A percentile compares a stretch with the other conserved stretches of the same genome.
phyloP scores from a whole-genome alignment of 2,329 filamentous ascomycete genomes.

The Stenocarpella maydis region DNA sequence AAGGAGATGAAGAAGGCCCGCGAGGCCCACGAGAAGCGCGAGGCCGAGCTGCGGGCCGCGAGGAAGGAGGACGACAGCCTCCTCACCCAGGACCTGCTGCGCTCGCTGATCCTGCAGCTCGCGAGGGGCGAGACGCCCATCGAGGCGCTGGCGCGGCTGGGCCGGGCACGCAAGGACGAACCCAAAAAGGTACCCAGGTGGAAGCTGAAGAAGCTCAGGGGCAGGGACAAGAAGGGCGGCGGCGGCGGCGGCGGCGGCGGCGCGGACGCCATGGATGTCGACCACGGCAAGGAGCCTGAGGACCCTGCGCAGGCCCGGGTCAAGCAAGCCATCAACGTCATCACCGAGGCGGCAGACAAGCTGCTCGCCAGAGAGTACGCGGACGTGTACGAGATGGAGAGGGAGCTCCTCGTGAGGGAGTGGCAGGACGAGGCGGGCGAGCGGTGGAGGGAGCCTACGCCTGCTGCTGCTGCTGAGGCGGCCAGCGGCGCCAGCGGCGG shows the following conservation, averaged over 20 bases:
- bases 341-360: slow-evolving; percentile 90
- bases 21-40: slow-evolving; percentile 85
- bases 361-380: slow-evolving; percentile 82
- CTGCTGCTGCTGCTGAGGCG: slow-evolving; percentile 41
- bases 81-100: slow-evolving; percentile 80
- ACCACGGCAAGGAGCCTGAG: slow-evolving; percentile 61
- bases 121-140: slow-evolving; percentile 85
- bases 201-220: slow-evolving; percentile 74
- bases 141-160: slow-evolving; percentile 85
- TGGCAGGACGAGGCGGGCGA: slow-evolving; percentile 88
- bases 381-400: slow-evolving; percentile 91
- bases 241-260: slow-evolving; percentile 37
- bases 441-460: slow-evolving; percentile 69
- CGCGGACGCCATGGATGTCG: slow-evolving; percentile 73
- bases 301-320: slow-evolving; percentile 75
- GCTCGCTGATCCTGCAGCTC: slow-evolving; percentile 74
- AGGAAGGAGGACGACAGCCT: slow-evolving; percentile 86
- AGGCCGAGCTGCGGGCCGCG: slow-evolving; percentile 76
- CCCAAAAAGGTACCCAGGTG: slow-evolving; percentile 68
- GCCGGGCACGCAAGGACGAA: slow-evolving; percentile 67
- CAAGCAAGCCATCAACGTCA: slow-evolving; percentile 77
- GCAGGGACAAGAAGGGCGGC: slow-evolving; percentile 52
- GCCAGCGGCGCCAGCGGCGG: slow-evolving; percentile 35
- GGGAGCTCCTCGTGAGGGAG: slow-evolving; percentile 83
- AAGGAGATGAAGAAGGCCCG: slow-evolving; percentile 91